Base-by-base conservation (phyloP, 257 asterid species). In the Solanum microdontum region DNA sequence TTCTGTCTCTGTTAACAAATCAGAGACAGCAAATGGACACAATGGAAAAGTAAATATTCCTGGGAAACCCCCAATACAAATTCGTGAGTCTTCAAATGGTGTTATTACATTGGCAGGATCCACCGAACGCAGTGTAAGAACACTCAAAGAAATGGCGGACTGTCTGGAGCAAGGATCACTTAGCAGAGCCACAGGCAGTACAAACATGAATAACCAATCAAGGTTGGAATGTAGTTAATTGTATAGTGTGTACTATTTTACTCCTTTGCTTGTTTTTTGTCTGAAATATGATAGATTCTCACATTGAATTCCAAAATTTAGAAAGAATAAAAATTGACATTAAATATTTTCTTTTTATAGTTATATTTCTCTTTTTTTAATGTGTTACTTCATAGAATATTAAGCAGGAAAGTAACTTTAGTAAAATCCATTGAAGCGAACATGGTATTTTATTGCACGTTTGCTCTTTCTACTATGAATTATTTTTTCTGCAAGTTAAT, bases 71-170 rank as follows among this genome's bases (percentile, higher is more conserved):
- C 97, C 98, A 9, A 95, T 97, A 85, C 99, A 97, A 91, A 97
- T 97, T 70, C 99, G 99, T 19, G 99, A 97, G 88, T 92, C 99
- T n/a, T 97, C 99, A 24, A 90, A 92, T 84, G 99, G 99, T 88
- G 99, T 96, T 85, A 97, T 97, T 89, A 97, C 99, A 32, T 93
- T 97, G 80, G 99, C 99, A n/a, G 99, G 99, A 77, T 93, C 99
- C 88, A 94, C 98, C 7, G 99, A 97, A 89, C 88, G 94, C 87
- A 92, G 98, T 80, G 96, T 97, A 68, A 95, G 90, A 75, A 91
- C 98, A 68, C 95, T 97, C 43, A 93, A 95, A 92, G 99, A 97
- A 93, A 97, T 97, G 99, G 93, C 97, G 12, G 96, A 95, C 85
- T 97, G 99, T 91, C 91, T 97, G 82, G 99, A 97, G 92, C 96